Conservation (phyloP, 148 eudicot species). For the Simmondsia chinensis region DNA sequence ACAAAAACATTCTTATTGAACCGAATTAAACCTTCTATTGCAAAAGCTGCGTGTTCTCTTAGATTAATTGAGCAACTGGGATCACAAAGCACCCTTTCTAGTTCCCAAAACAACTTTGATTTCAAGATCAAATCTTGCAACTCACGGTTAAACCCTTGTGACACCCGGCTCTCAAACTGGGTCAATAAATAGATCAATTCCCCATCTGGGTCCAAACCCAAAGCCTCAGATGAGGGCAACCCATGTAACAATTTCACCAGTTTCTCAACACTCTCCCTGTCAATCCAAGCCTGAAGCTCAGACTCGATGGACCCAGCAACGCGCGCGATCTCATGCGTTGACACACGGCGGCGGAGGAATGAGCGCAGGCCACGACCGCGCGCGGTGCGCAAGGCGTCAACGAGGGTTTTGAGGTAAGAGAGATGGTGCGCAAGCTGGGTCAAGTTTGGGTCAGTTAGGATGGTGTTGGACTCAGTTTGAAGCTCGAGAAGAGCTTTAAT, state of each 20-base stretch:
- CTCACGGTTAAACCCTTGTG: constrained; percentile 51
- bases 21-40: constrained; percentile 42
- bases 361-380: constrained; percentile 28
- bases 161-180: constrained; percentile 29
- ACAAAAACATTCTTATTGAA: constrained; percentile 90
- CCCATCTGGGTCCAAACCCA: constrained; percentile 10
- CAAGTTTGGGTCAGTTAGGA: constrained; percentile 54
- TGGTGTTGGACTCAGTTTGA: constrained; percentile 42
- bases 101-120: constrained; percentile 28
- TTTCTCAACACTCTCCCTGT: constrained; percentile 47
- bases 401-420: constrained; percentile 37
- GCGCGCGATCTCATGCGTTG: constrained; percentile 52
- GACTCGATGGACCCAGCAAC: constrained; percentile 64
- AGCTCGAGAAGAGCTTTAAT: constrained; percentile 74
- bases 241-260: constrained; percentile 25
- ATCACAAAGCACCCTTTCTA: constrained; percentile 38
- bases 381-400: constrained; percentile 19
- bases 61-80: constrained; percentile 15
- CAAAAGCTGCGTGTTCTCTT: constrained; percentile 36
- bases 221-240: neutral
- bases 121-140: constrained; percentile 58
- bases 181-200: constrained; percentile 16
- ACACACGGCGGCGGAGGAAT: constrained; percentile 42
- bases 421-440: constrained; percentile 55
- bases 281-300: constrained; percentile 80